Evolutionary conservation across 2,329 filamentous ascomycete genomes (phyloP).

Genomic region (Diplodia corticola): DNA sequence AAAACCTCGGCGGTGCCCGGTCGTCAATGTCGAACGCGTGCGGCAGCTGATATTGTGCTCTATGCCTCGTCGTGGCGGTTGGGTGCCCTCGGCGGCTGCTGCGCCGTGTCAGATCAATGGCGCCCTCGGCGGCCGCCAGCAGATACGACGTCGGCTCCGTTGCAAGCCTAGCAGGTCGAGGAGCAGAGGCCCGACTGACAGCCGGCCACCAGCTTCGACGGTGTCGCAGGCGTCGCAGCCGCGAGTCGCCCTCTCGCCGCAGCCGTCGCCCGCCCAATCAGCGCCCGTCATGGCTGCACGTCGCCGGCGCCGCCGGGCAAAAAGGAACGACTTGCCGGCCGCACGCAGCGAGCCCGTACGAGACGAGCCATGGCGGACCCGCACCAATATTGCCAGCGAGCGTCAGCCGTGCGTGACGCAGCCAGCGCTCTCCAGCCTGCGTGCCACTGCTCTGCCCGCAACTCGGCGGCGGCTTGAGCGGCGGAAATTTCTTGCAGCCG

Average conservation of each 20-base stretch:
- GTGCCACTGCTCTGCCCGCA: not conserved
- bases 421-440: not conserved
- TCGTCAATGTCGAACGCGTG: slow-evolving; percentile 10
- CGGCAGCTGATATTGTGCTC: not conserved
- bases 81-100: not conserved
- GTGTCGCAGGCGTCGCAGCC: not conserved
- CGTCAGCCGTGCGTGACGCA: not conserved
- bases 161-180: too few species aligned
- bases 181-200: not conserved
- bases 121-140: not conserved
- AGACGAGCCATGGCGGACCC: not conserved
- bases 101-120: slow-evolving; percentile 16
- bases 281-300: not conserved
- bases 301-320: not conserved
- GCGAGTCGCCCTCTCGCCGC: not conserved
- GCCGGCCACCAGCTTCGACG: not conserved
- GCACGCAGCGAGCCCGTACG: slow-evolving; percentile 3
- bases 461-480: slow-evolving; percentile 1
- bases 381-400: not conserved
- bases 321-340: not conserved
- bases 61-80: not conserved
- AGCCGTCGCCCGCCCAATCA: not conserved
- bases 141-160: not conserved
- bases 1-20: slow-evolving; percentile 6
- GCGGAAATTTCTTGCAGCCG: slow-evolving; percentile 23